Base-by-base conservation (phyloP, 2,329 filamentous ascomycete species). In the Fusarium neocosmosporiellum region DNA sequence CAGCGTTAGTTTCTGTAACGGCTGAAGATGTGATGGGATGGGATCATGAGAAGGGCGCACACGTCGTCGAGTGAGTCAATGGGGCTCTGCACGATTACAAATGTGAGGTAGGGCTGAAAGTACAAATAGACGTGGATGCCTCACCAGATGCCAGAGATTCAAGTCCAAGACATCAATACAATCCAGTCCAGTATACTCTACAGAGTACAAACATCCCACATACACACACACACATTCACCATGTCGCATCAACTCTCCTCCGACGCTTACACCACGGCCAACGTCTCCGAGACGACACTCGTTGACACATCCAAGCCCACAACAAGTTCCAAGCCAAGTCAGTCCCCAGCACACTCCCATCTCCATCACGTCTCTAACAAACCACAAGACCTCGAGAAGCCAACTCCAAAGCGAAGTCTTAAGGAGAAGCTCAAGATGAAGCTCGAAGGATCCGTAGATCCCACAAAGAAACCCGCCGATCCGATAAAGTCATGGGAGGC, bases 401-500 rank as follows among this genome's bases (percentile, higher is more conserved):
- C 41, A 41, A 7, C 59, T 0, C 34, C 72, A 11, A 78, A 78
- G 41, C 62, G 60, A 27, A 72, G 65, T 10, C 66, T 78, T 34
- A 77, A 75, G 59, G 55, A 71, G 3, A 78, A 70, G 74, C 59
- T 78, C 63, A 70, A 75, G 68, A 61, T 62, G 34, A 78, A 76
- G 64, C 64, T 78, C 7, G 59, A 54, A 16, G 63, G 69, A 5
- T 74, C 74, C 4, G 62, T 72, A 24, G 74, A 77, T 41, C 76
- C 76, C 20, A 60, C 69, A 34, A 72, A 74, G 59, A 75, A 65
- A 60, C 69, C 63, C 5, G 71, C 62, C 16, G 73, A 78, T 11
- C 73, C 74, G 5, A 67, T 63, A 48, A 77, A 77, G 69, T 76
- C 73, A 7, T 78, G 76, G 76, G 76, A 78, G 33, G 76, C 76